Evolutionary conservation across 106 monocot species (phyloP), one percentile per base, ranked within the genome.

Genomic region (Dendrobium huoshanense): DNA sequence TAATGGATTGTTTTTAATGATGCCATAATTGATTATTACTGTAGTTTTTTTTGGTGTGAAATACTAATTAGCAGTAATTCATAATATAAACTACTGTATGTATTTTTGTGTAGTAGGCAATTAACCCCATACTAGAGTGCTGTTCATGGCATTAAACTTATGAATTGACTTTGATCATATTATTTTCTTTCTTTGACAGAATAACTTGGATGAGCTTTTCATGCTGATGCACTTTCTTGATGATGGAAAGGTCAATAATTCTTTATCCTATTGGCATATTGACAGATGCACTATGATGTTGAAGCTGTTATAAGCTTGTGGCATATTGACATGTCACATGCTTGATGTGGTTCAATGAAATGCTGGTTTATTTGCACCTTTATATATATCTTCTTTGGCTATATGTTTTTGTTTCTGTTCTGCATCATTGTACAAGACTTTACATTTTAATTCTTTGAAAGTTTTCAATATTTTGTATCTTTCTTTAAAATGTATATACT

Each of bases 171-270:
- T 41, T 74, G 2, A 74, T 42, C 43, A 44, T 49, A 42, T 76
- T 76, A 7, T 48, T 64, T 81, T 20, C 81, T 58, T 72, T 84
- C 10, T 41, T 84, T 85, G 84, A 41, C 99, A 99, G 99, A 99
- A 99, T 79, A 99, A 99, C 81, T 82, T 99, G 82, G 99, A 99
- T 67, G 99, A 99, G 83, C 85, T 99, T 54, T 99, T 99, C 86
- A 99, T 99, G 95, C 88, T 99, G 59, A 99, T 99, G 99, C 99
- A 99, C 87, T 99, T 99, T 79, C 99, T 99, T 80, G 99, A 99
- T 77, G 91, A 87, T 78, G 95, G 95, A 88, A 99, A 91, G 91
- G 99, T 99, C 33, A 78, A 89, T 85, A 37, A 15, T 82, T 47
- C 44, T 70, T 70, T 74, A 42, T 20, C 19, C 22, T 76, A 13